phyloP scores from a whole-genome alignment of 495 filamentous ascomycete genomes.

The Mycothermus thermophilus region DNA sequence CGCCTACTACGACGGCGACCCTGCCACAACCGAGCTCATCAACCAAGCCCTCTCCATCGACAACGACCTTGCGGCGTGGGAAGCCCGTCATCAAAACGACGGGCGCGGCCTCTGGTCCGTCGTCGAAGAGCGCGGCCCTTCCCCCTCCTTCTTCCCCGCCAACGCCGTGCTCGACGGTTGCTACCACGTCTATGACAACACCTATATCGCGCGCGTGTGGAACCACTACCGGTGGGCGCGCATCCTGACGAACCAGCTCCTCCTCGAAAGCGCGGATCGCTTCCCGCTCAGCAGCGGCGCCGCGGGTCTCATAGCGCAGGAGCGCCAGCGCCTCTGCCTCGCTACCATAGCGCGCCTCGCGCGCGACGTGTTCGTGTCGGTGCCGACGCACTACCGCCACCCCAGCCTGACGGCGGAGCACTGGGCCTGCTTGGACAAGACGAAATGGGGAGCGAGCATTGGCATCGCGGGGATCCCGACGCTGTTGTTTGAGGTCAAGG shows the following conservation, averaged over 20 bases:
- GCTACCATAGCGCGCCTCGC: conserved; percentile 20
- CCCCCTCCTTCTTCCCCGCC: conserved; percentile 18
- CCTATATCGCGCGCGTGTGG: conserved; percentile 45
- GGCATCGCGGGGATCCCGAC: conserved; percentile 31
- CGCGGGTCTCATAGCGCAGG: conserved; percentile 23
- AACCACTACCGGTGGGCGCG: conserved; percentile 51
- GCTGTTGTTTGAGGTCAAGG: conserved; percentile 28
- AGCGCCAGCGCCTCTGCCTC: conserved; percentile 21
- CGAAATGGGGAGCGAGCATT: conserved; percentile 25
- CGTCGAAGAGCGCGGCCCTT: conserved; percentile 11
- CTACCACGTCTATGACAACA: conserved; percentile 46
- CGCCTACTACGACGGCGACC: conserved; percentile 19
- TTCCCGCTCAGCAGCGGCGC: conserved; percentile 23
- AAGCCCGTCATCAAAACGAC: conserved; percentile 17
- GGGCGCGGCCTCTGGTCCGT: conserved; percentile 21
- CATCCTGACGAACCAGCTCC: conserved; percentile 41
- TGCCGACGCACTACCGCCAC: conserved; percentile 34
- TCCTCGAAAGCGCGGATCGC: conserved; percentile 21
- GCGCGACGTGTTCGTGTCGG: conserved; percentile 28
- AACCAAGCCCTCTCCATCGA: conserved; percentile 22
- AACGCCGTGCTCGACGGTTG: conserved; percentile 38
- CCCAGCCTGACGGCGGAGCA: conserved; percentile 18
- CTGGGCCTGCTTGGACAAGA: conserved; percentile 20
- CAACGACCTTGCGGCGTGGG: conserved; percentile 20
- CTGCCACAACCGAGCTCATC: conserved; percentile 17